Base-by-base conservation (phyloP, 805 yeast species). In the Grigorovia yakushimaensis region DNA sequence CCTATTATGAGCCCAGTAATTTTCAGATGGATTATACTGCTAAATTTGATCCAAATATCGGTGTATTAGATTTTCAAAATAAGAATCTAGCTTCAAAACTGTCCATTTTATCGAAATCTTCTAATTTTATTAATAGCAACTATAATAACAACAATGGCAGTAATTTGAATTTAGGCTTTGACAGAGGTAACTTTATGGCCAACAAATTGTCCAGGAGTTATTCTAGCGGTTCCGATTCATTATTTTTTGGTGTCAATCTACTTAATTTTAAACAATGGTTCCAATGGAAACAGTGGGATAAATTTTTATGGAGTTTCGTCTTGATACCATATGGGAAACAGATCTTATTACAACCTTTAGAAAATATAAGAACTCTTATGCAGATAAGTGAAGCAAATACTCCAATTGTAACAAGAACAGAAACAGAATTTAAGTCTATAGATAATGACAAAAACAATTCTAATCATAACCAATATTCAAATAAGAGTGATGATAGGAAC, bases 321-420 rank as follows among this genome's bases (percentile, higher is more conserved):
- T 57, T 81, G 44, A 78, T 78, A 53, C 82, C 81, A 53, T 91
- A 93, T 67, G 64, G 79, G 47, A 80, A 79, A 50, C 78, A 82
- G 41, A 63, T 88, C 30, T 60, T 85, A 8, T 76, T 86, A 18
- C 97, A 93, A 65, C 98, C 98, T 1, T 82, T 89, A 64, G 97
- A 91, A 55, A 83, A 86, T 17, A 78, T 85, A 5, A 73, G 91
- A 47, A 72, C 87, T 53, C 70, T 89, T 23, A 66, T 88, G 48
- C 98, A 93, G 64, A 83, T 86, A 13, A 95, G 95, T 3, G 77
- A 74, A 30, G 41, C 18, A 22, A 4, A 38, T 11, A 36, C 13
- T 33, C 9, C 27, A 23, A 23, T 23, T 23, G 6, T 23, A 9
- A 9, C 6, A 7, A 15, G 10, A 7, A 18, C 41, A 19, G 21